phyloP scores from a whole-genome alignment of 225 moss, liverwort and hornwort species.

The Lunularia cruciata region DNA sequence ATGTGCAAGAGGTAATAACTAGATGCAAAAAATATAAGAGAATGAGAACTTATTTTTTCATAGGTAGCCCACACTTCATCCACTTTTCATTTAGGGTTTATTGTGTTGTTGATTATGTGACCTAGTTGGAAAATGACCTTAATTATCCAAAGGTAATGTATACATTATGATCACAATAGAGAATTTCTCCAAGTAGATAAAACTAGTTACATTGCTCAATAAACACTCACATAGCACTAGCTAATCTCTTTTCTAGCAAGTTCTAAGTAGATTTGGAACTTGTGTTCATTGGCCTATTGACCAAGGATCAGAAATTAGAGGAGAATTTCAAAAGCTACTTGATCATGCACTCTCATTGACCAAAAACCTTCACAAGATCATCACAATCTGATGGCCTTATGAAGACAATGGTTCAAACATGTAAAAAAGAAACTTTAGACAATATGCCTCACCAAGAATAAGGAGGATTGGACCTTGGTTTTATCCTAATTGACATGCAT shows the following conservation, averaged over 20 bases:
- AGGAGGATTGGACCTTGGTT: slow-evolving; percentile 7
- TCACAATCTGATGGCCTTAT: neutral
- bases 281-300: neutral
- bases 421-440: neutral
- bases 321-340: slow-evolving; percentile 16
- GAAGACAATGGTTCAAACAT: neutral
- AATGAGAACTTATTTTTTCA: slow-evolving; percentile 5
- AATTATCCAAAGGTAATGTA: neutral
- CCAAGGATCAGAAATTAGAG: neutral
- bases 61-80: slow-evolving; percentile 13
- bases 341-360: too few relatives aligned
- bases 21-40: slow-evolving; percentile 1
- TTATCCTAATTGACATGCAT: neutral
- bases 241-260: slow-evolving; percentile 15
- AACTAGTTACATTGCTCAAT: slow-evolving; percentile 2
- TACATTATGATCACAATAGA: slow-evolving; percentile 14
- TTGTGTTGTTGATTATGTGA: slow-evolving; percentile 3
- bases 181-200: slow-evolving; percentile 8
- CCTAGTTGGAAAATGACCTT: neutral
- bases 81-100: slow-evolving; percentile 1
- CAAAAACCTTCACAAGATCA: neutral
- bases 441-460: neutral
- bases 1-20: neutral
- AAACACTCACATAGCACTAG: slow-evolving; percentile 1
- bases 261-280: too few relatives aligned